Evolutionary conservation across 306 rosid genomes (phyloP).

Genomic region (Casuarina equisetifolia): DNA sequence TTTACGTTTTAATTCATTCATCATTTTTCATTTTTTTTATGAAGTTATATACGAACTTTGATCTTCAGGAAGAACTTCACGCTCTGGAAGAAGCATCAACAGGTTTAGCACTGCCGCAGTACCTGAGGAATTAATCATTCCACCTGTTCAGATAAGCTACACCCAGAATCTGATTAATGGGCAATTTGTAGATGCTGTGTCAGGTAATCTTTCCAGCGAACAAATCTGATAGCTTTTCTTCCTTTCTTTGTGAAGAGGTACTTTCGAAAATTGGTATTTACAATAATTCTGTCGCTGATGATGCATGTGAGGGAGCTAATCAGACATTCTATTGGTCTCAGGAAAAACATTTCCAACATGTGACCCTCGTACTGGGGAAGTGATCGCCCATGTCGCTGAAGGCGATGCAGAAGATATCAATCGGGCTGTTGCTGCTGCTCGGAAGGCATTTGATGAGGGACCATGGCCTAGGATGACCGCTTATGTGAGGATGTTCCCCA

Average conservation of each 20-base stretch:
- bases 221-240: not conserved
- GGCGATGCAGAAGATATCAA: constrained; percentile 76
- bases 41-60: constrained; percentile 3
- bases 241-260: not conserved
- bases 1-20: not conserved
- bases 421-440: constrained; percentile 89
- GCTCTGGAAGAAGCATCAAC: constrained; percentile 29
- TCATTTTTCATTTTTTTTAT: not conserved
- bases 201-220: constrained; percentile 47
- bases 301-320: constrained; percentile 10
- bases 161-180: constrained; percentile 84
- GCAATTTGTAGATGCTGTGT: constrained; percentile 75
- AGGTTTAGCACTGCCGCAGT: constrained; percentile 66
- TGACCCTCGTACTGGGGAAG: constrained; percentile 89
- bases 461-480: constrained; percentile 95
- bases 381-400: constrained; percentile 83
- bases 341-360: constrained; percentile 88
- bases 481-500: constrained; percentile 49
- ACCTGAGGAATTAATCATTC: constrained; percentile 61
- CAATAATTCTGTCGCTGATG: not conserved
- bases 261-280: not conserved
- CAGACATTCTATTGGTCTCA: constrained; percentile 29
- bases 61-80: constrained; percentile 51
- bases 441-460: constrained; percentile 94
- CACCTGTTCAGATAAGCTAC: constrained; percentile 57